phyloP scores from a whole-genome alignment of 73 alveolate genomes.

The Paramecium bursaria region DNA sequence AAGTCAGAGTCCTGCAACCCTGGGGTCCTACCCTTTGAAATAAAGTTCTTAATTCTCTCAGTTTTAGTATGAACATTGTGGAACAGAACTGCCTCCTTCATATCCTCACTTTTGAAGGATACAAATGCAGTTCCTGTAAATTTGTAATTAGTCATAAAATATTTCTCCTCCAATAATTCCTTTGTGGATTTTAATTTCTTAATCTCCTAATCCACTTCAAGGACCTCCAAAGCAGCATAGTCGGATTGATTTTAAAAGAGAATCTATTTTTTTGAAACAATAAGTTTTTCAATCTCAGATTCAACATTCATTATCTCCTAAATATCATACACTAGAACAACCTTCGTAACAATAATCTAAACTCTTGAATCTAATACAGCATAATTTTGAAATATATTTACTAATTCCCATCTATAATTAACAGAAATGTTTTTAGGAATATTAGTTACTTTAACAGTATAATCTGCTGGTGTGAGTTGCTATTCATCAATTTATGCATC shows the following conservation, averaged over 20 bases:
- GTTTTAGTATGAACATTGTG: background rate
- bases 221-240: conserved; percentile 21
- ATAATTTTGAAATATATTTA: conserved; percentile 24
- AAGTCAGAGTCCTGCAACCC: conserved; percentile 17
- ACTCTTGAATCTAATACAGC: conserved; percentile 2
- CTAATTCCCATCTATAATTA: conserved; percentile 51
- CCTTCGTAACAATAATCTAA: conserved; percentile 48
- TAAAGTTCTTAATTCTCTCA: background rate
- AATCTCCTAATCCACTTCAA: conserved; percentile 35
- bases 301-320: conserved; percentile 36
- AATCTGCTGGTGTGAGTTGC: conserved; percentile 62
- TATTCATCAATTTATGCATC: conserved; percentile 60
- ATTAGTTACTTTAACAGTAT: conserved; percentile 58
- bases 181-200: background rate
- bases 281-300: background rate
- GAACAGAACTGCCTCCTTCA: conserved; percentile 22
- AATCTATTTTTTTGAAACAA: background rate
- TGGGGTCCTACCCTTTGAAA: background rate
- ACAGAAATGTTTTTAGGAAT: conserved; percentile 12
- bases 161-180: conserved; percentile 14
- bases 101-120: conserved; percentile 65
- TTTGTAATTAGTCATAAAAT: conserved; percentile 4
- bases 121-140: conserved; percentile 66
- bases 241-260: background rate
- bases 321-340: conserved; percentile 53